These are phyloP conservation scores for Hypocreales sp. DNA, from an alignment of 2,329 filamentous ascomycete genomes.

Conservation along the genomic window DNA sequence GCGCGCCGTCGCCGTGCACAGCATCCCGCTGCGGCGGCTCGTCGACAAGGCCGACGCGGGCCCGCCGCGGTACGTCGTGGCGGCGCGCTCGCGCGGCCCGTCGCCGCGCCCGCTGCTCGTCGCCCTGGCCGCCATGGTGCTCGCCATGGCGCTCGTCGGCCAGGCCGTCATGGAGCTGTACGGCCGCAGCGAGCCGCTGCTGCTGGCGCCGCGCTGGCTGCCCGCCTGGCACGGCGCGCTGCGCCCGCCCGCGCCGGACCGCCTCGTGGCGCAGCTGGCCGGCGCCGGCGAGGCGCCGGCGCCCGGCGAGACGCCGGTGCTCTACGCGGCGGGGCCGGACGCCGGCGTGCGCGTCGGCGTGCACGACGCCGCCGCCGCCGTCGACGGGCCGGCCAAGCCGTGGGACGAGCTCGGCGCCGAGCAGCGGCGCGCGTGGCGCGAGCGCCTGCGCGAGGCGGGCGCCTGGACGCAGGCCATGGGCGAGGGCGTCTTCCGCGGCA, in stretches of 20 bases:
- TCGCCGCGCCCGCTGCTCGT: constrained; percentile 35
- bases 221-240: constrained; percentile 27
- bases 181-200: constrained; percentile 37
- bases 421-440: constrained; percentile 54
- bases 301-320: constrained; percentile 8
- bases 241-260: constrained; percentile 11
- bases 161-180: constrained; percentile 50
- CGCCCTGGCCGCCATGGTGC: constrained; percentile 37
- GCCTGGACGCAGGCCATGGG: constrained; percentile 71
- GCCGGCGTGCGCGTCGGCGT: constrained; percentile 23
- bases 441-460: constrained; percentile 50
- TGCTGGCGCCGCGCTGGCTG: constrained; percentile 40
- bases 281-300: constrained; percentile 12
- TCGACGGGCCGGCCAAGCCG: constrained; percentile 36
- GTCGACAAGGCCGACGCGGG: constrained; percentile 25
- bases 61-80: constrained; percentile 56
- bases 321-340: constrained; percentile 1
- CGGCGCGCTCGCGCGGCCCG: constrained; percentile 35
- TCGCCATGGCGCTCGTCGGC: constrained; percentile 46
- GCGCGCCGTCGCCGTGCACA: constrained; percentile 67
- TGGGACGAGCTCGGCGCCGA: constrained; percentile 57
- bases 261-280: constrained; percentile 21
- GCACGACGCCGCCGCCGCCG: constrained; percentile 29
- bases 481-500: constrained; percentile 58
- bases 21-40: constrained; percentile 47